Conservation (phyloP, 208 protist species). For the Crithidia mellificae region DNA sequence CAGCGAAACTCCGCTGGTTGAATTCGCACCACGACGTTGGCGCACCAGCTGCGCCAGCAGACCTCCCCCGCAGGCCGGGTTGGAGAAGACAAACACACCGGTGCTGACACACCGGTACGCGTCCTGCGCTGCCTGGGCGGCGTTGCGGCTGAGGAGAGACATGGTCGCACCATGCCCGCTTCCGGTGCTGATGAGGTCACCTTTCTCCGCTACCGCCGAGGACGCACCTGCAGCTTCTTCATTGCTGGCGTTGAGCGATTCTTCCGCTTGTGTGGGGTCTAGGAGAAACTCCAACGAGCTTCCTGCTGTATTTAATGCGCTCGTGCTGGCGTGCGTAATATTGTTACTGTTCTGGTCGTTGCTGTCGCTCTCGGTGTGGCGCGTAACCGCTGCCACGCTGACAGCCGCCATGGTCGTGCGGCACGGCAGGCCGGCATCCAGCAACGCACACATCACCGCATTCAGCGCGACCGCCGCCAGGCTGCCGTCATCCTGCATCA, state of each 20-base stretch:
- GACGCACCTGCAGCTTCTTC: background rate
- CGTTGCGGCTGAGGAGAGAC: background rate
- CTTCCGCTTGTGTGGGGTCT: slow-evolving; percentile 68
- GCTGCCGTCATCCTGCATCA: slow-evolving; percentile 76
- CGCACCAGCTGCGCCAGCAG: slow-evolving; percentile 52
- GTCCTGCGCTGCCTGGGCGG: slow-evolving; percentile 4
- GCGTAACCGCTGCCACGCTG: slow-evolving; percentile 35
- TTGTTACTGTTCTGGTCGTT: too few species aligned
- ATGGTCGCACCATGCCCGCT: background rate
- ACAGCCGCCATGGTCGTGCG: slow-evolving; percentile 83
- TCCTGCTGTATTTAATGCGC: background rate
- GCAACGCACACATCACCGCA: slow-evolving; percentile 80
- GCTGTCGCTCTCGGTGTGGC: background rate
- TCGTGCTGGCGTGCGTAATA: too few species aligned
- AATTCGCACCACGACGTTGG: slow-evolving; percentile 4
- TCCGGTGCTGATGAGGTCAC: background rate
- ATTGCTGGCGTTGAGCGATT: slow-evolving; percentile 23
- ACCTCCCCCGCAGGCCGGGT: slow-evolving; percentile 50
- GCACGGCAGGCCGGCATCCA: slow-evolving; percentile 84
- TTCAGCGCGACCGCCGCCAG: slow-evolving; percentile 74
- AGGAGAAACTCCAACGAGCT: slow-evolving; percentile 39
- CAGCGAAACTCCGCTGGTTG: slow-evolving; percentile 14
- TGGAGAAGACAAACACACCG: slow-evolving; percentile 71
- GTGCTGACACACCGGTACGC: slow-evolving; percentile 31
- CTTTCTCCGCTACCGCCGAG: slow-evolving; percentile 7